Evolutionary conservation across 768 basidiomycete species (phyloP).

Genomic region (Cystofilobasidium macerans): DNA sequence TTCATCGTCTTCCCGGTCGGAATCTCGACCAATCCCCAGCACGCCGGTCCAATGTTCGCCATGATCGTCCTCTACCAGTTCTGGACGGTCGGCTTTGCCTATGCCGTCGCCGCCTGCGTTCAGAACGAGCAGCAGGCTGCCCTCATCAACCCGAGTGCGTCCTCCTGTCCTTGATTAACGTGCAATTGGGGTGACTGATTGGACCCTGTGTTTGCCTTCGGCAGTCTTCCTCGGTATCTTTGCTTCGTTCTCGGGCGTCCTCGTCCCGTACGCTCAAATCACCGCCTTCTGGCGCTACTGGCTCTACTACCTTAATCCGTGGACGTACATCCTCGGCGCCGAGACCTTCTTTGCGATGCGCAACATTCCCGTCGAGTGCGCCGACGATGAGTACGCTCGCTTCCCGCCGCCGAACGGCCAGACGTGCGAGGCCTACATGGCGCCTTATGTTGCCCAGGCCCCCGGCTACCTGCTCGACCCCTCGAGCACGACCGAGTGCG

Average conservation of each 20-base stretch:
- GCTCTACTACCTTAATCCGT: conserved; percentile 33
- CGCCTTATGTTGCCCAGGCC: conserved; percentile 53
- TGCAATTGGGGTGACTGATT: neutral
- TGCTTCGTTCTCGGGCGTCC: conserved; percentile 27
- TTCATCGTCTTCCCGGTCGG: conserved; percentile 25
- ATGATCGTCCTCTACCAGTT: conserved; percentile 22
- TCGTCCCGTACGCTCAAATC: conserved; percentile 24
- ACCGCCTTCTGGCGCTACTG: conserved; percentile 27
- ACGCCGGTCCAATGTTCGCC: conserved; percentile 20
- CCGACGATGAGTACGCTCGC: conserved; percentile 31
- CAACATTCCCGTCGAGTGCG: conserved; percentile 35
- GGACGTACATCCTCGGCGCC: conserved; percentile 36
- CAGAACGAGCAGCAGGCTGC: conserved; percentile 23
- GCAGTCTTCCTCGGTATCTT: conserved; percentile 27
- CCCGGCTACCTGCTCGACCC: conserved; percentile 62
- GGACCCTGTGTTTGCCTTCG: conserved; percentile 11
- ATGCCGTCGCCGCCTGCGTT: conserved; percentile 12
- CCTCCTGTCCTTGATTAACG: neutral
- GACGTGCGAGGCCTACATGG: conserved; percentile 60
- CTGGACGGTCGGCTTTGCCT: conserved; percentile 19
- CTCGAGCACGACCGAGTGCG: conserved; percentile 51
- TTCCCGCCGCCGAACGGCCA: conserved; percentile 65
- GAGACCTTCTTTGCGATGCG: conserved; percentile 32
- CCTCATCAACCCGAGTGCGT: conserved; percentile 7
- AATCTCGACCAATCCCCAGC: conserved; percentile 17